Evolutionary conservation across 495 filamentous ascomycete species (phyloP).

Genomic region (Penicillium manginii): DNA sequence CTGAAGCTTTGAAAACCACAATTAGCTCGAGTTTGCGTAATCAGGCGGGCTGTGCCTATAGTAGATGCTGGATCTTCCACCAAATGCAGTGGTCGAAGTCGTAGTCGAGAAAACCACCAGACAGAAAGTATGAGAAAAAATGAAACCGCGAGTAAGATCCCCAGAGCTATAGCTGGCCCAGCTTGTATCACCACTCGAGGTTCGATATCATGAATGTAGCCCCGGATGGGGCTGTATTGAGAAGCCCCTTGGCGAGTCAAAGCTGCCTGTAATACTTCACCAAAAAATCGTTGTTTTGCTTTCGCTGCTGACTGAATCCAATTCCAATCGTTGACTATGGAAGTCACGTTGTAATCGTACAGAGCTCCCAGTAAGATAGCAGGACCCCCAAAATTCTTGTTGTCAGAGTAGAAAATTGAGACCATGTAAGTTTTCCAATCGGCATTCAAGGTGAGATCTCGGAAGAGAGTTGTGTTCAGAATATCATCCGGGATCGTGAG

Average conservation of each 20-base stretch:
- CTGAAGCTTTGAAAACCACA: neutral
- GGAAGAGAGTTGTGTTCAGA: constrained; percentile 25
- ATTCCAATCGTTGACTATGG: constrained; percentile 21
- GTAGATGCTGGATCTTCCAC: constrained; percentile 21
- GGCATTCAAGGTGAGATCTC: constrained; percentile 13
- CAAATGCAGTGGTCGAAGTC: constrained; percentile 24
- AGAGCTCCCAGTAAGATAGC: constrained; percentile 22
- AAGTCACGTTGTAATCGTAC: constrained; percentile 27
- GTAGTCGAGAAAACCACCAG: constrained; percentile 14
- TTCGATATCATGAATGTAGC: constrained; percentile 12
- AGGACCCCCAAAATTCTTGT: constrained; percentile 14
- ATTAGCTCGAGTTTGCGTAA: neutral
- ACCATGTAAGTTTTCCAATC: constrained; percentile 31
- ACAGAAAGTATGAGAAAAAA: constrained; percentile 23
- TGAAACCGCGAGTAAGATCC: constrained; percentile 19
- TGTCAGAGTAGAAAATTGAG: constrained; percentile 19
- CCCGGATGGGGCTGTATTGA: constrained; percentile 2
- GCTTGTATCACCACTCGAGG: constrained; percentile 19
- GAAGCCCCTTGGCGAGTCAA: constrained; percentile 16
- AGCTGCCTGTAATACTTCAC: constrained; percentile 34
- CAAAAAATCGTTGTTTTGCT: constrained; percentile 41
- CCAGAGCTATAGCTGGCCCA: constrained; percentile 24
- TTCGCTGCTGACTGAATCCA: constrained; percentile 20
- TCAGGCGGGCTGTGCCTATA: constrained; percentile 10
- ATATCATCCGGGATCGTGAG: constrained; percentile 18